Evolutionary conservation across 176 grass and related monocot genomes (phyloP).

Genomic region (Eremochloa ophiuroides): DNA sequence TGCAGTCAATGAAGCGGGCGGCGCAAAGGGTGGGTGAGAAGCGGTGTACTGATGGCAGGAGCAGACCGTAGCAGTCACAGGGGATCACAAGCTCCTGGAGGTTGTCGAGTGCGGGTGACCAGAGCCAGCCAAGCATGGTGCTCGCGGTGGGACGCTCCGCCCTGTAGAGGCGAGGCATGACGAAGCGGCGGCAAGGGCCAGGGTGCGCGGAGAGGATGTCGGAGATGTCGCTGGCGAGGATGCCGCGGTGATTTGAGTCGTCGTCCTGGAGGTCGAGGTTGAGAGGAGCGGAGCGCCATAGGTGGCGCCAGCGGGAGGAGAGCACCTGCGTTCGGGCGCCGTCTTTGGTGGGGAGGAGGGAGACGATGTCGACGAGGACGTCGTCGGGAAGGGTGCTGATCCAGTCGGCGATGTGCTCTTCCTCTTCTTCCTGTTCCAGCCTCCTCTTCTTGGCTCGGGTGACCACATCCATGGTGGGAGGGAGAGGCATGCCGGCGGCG

Average conservation of each 20-base stretch:
- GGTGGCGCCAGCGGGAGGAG: too few relatives aligned
- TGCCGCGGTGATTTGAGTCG: not conserved
- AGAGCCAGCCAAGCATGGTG: not conserved
- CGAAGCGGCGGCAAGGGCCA: not conserved
- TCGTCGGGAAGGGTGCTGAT: too few relatives aligned
- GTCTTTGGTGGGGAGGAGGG: too few relatives aligned
- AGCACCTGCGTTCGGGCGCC: too few relatives aligned
- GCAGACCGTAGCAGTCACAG: too few relatives aligned
- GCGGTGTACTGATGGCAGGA: not conserved
- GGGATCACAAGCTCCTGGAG: not conserved
- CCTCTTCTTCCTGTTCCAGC: too few relatives aligned
- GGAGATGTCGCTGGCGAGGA: not conserved
- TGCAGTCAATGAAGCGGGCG: not conserved
- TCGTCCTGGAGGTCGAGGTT: not conserved
- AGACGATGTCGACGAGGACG: too few relatives aligned
- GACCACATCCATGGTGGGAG: too few relatives aligned
- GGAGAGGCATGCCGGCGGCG: too few relatives aligned
- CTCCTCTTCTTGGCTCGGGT: too few relatives aligned
- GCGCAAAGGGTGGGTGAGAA: not conserved
- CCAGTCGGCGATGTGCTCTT: too few relatives aligned
- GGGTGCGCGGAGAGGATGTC: not conserved
- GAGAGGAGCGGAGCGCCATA: too few relatives aligned
- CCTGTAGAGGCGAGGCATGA: not conserved
- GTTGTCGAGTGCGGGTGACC: not conserved
- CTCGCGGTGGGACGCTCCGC: rapidly evolving